Evolutionary conservation across 2,329 filamentous ascomycete genomes (phyloP), one percentile per base, ranked within the genome.

Genomic region (Calonectria pteridis): DNA sequence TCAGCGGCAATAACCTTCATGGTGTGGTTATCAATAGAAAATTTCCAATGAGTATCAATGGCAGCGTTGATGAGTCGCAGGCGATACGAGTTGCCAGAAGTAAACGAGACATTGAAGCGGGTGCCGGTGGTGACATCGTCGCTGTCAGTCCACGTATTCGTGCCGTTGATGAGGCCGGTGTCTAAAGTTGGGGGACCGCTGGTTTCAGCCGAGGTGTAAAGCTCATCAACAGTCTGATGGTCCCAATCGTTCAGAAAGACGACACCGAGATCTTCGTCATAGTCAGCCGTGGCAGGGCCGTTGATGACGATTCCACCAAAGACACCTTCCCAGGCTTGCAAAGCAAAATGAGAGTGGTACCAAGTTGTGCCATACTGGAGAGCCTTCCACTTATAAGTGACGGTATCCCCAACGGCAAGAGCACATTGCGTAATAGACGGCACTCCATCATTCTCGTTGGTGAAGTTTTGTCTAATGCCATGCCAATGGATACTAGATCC

Each of bases 241-340:
- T 87, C 88, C 89, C 91, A 93, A 78, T 93, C 92, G 16, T 86
- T 89, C 5, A 93, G 79, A 53, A 91, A 86, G 9, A 93, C 79
- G 4, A 87, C 83, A 20, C 93, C 92, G 0, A 93, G 84, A 78
- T 94, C 93, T 67, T 89, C 86, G 73, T 94, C 91, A 78, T 93
- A 93, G 78, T 91, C 87, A 33, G 87, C 86, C 6, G 88, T 88
- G 0, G 88, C 86, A 0, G 91, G 92, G 0, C 91, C 92, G 71
- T 92, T 86, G 77, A 93, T 91, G 53, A 93, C 83, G 55, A 94
- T 89, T 4, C 87, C 87, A 1, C 92, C 93, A 53, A 89, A 85
- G 1, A 93, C 83, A 3, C 92, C 93, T 68, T 93, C 87, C 81
- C 84, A 87, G 0, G 84, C 82, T 76, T 88, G 86, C 3, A 87